Evolutionary conservation across 2,329 filamentous ascomycete species (phyloP), one percentile per base, ranked within the genome.

Genomic region (Polychaeton citri): DNA sequence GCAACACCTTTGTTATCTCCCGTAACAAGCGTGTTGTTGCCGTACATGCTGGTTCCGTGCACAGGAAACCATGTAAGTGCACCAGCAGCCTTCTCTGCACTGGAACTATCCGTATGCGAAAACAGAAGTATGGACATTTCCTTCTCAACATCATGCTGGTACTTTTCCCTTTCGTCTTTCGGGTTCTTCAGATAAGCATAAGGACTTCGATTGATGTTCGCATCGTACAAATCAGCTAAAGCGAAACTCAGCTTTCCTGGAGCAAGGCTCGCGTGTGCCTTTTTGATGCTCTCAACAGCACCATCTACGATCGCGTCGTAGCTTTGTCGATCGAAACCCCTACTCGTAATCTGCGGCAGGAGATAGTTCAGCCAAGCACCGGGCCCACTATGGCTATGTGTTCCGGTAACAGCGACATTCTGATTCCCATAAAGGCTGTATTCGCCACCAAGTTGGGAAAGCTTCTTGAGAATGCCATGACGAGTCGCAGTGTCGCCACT

Each of bases 1-100:
- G 88, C 87, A 5, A 94, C 84, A 9, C 88, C 88, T 62, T 96
- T 96, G 64, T 96, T 96, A 58, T 96, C 88, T n/a, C 84, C 88
- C 2, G 86, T 79, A 34, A 90, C 74, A 10, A 94, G 68, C 0
- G 86, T 95, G 60, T 94, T 94, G 61, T 95, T 95, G 37, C 82
- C 81, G 17, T 87, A 74, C 59, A 95, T 74, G 1, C 85, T 93
- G 0, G 88, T 96, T 32, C 87, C 87, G 55, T 96, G 88, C 0
- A 87, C 82, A 2, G 88, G 76, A 55, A 88, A 94, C 83, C 87
- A 96, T 12, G 84, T 90, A 39, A 96, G 61, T 1, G 92, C 66
- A 9, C 85, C 87, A 30, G 85, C 74, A 38, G 79, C 79, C 60
- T 85, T 86, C 33, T 71, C 69, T 4, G 12, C 13, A 51, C 90